Conservation (phyloP, 2,329 filamentous ascomycete genomes). For the Fusarium sterilihyphosum region DNA sequence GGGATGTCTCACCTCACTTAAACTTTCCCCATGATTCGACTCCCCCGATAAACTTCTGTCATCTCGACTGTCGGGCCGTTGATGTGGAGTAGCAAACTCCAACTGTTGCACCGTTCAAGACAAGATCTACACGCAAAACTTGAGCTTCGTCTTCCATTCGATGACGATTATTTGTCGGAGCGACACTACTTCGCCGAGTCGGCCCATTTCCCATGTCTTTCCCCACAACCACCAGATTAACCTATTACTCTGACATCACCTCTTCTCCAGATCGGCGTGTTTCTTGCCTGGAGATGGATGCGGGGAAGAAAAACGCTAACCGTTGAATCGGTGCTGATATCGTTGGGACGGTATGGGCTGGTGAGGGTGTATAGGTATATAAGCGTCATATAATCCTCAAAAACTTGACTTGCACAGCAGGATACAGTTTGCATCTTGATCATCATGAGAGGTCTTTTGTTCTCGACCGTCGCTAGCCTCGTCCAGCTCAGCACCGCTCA, state of each 20-base stretch:
- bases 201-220: neutral
- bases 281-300: neutral
- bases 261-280: neutral
- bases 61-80: neutral
- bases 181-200: neutral
- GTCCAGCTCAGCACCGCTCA: neutral
- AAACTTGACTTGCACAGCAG: rapidly evolving
- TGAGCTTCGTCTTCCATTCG: neutral
- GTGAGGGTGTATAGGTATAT: neutral
- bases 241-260: conserved; percentile 5
- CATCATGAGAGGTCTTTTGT: neutral
- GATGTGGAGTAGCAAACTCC: neutral
- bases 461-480: neutral
- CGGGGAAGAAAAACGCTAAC: neutral
- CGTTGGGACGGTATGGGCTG: neutral
- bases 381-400: neutral
- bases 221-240: neutral
- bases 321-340: neutral
- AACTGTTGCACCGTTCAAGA: neutral
- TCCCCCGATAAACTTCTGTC: neutral
- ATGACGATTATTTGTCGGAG: neutral
- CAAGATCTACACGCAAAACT: neutral
- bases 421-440: neutral
- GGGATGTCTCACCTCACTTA: neutral
- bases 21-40: neutral